Base-by-base conservation (phyloP, 225 moss, liverwort and hornwort species). In the Physcomitrium patens region DNA sequence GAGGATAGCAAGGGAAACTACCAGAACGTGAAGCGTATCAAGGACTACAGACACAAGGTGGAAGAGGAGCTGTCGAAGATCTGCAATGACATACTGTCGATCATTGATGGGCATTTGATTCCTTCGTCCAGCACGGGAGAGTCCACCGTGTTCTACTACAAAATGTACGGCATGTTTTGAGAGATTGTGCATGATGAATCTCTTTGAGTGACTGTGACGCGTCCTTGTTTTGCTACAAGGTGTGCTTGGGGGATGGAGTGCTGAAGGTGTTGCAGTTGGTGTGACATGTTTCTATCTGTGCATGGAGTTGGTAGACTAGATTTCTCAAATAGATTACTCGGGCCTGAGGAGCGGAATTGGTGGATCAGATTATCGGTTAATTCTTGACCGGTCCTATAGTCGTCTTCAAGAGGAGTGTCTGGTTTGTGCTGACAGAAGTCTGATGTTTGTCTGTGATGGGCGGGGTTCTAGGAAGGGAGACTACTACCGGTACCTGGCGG, bases 71-170 rank as follows among this genome's bases (percentile, higher is more conserved):
- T 89, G 7, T 81, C 89, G 9, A 89, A 86, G 86, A 89, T 86
- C 75, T 89, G 86, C 77, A 86, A 78, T 54, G 86, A 89, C n/a
- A 89, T 86, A 18, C 84, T 89, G 3, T 81, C 82, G 1, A 89
- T 89, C 55, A 86, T 89, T 37, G 89, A 89, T 22, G 89, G 86
- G 57, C 89, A 89, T 65, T 86, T 89, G 60, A 86, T 89, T 61
- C 86, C 86, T 13, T 89, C 86, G 19, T 37, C 31, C 31, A 37
- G 31, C 31, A 37, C 31, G 31, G 31, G 31, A 37, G 31, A 37
- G 31, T 37, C 86, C 89, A 89, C 86, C 8, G 89, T 89, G 11
- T 89, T 89, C 45, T 89, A 86, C 47, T 89, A 89, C 80, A 89
- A 89, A 72, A 89, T 89, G 89, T 89, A 75, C 20, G 16, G 13